These are phyloP conservation scores for Cyclotella kingstonii DNA, from an alignment of 108 stramenopile species.

Conservation along the genomic window DNA sequence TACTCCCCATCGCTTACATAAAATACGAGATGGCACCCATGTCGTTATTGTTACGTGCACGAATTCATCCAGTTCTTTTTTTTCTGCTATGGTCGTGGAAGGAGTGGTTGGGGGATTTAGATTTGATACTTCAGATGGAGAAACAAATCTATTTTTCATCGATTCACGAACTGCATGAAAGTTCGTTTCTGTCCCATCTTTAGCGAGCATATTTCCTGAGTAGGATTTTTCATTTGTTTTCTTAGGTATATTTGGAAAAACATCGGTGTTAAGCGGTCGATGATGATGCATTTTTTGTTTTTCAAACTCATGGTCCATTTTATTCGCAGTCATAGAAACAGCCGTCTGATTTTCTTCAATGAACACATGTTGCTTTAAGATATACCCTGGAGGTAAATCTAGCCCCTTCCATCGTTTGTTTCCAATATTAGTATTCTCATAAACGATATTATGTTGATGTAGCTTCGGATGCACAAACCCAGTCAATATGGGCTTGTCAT, in stretches of 20 bases:
- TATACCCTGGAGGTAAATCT: constrained; percentile 35
- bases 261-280: constrained; percentile 10
- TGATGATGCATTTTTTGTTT: neutral
- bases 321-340: neutral
- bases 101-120: neutral
- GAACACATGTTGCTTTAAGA: constrained; percentile 38
- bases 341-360: neutral
- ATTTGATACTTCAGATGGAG: constrained; percentile 4
- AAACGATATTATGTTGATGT: neutral
- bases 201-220: constrained; percentile 8
- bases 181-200: constrained; percentile 32
- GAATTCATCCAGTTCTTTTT: constrained; percentile 32
- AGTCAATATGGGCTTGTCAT: constrained; percentile 37
- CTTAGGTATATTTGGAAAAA: constrained; percentile 22
- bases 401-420: constrained; percentile 34
- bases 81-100: neutral
- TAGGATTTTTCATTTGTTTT: neutral
- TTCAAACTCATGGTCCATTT: constrained; percentile 27
- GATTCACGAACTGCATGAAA: constrained; percentile 45
- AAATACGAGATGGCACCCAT: constrained; percentile 38
- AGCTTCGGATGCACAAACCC: constrained; percentile 25
- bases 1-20: constrained; percentile 48
- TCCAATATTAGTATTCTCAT: neutral
- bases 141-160: constrained; percentile 48
- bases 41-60: constrained; percentile 7